These are phyloP conservation scores for Dactylellina sp. DNA, from an alignment of 2,329 filamentous ascomycete genomes.

Conservation along the genomic window DNA sequence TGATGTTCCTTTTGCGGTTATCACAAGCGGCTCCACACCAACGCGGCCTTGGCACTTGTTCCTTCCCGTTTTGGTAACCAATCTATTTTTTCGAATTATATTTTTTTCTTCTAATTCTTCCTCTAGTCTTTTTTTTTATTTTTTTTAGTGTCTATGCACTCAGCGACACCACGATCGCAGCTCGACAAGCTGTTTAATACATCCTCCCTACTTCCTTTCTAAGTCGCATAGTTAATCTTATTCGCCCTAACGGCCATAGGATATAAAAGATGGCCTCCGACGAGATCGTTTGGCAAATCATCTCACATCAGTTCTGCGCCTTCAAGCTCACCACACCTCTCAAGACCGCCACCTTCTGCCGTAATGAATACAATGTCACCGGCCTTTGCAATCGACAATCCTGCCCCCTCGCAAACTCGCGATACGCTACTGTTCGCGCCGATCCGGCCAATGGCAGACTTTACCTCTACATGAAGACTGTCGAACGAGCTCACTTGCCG, in stretches of 20 bases:
- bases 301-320: conserved; percentile 93
- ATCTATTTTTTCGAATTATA: conserved; percentile 16
- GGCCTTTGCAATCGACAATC: conserved; percentile 87
- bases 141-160: not conserved
- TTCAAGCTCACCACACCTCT: conserved; percentile 75
- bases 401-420: conserved; percentile 88
- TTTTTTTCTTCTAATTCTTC: conserved; percentile 3
- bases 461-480: conserved; percentile 97
- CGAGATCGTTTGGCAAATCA: conserved; percentile 97
- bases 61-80: conserved; percentile 26
- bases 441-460: conserved; percentile 75
- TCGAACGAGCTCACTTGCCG: conserved; percentile 87
- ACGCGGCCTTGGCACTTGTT: conserved; percentile 32
- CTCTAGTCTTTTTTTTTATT: no score
- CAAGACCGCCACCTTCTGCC: conserved; percentile 82
- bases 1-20: conserved; percentile 26
- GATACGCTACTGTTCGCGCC: conserved; percentile 91
- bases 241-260: conserved; percentile 22
- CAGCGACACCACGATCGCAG: conserved; percentile 13
- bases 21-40: conserved; percentile 47
- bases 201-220: not conserved
- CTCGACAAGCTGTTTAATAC: not conserved
- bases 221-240: not conserved
- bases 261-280: conserved; percentile 79
- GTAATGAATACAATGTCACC: conserved; percentile 90